Evolutionary conservation across 345 rosid genomes (phyloP), one percentile per base, ranked within the genome.

Genomic region (Anastatica hierochuntica): DNA sequence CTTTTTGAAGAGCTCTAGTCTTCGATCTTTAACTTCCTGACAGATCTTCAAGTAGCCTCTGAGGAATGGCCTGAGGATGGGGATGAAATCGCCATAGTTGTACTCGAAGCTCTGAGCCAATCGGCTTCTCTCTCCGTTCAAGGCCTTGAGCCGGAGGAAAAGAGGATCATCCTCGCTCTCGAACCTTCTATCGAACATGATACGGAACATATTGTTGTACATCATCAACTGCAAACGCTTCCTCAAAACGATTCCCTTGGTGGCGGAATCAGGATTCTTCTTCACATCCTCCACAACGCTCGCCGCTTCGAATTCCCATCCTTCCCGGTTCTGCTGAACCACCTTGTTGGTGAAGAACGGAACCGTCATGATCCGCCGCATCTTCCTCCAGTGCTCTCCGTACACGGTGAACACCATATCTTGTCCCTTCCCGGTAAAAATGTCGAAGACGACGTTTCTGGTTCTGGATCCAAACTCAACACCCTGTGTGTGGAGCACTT

Each of bases 321-420:
- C 86, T 12, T 58, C 36, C 2, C 92, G 57, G 59, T 88, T 77
- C 53, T 76, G 95, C 4, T 85, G 92, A 7, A 88, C 92, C 0
- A 88, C 97, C 48, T 83, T 88, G 73, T 81, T 82, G 18, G 99
- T 92, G 76, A 92, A 92, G 57, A 94, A 94, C 1, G 98, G 98
- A 13, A 88, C 98, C 13, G 98, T 92, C 97, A 88, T 92, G 76
- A 92, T 92, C 62, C 98, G 41, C 33, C 97, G 44, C 98, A 92
- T 94, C 79, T 94, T 94, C 56, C 99, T 65, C 97, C 99, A 94
- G 60, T 94, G 99, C 51, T 94, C 99, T 0, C 98, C 98, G 63
- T 92, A 92, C 1, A 88, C 95, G 0, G 98, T 92, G 76, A 92
- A 92, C 57, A 88, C 98, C 97, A 92, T 88, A 64, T 92, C 98